A percentile compares a stretch with the other conserved stretches of the same genome.
phyloP scores from a whole-genome alignment of 2,329 filamentous ascomycete species.

The Paradendryphiella salina region DNA sequence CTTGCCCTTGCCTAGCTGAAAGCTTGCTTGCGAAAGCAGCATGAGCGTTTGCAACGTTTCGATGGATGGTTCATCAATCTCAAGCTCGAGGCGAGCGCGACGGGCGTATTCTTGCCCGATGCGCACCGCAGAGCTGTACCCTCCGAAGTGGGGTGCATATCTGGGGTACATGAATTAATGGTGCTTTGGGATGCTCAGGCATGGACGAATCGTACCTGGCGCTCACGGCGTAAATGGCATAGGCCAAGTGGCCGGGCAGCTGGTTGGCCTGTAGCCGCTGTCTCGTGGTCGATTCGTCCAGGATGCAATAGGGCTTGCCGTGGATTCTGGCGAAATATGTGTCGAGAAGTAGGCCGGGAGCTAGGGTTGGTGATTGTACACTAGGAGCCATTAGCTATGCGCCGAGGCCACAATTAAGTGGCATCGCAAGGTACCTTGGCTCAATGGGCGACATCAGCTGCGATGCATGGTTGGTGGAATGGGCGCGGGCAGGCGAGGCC shows the following conservation, averaged over 20 bases:
- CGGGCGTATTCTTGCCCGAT: slow-evolving; percentile 73
- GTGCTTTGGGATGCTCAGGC: slow-evolving; percentile 56
- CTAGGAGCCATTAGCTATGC: slow-evolving; percentile 28
- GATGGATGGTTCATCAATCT: slow-evolving; percentile 79
- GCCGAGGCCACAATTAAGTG: slow-evolving; percentile 11
- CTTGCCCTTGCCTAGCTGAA: slow-evolving; percentile 76
- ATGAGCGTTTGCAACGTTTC: slow-evolving; percentile 76
- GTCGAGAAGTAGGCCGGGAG: slow-evolving; percentile 69
- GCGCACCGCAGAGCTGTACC: slow-evolving; percentile 67
- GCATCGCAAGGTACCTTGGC: slow-evolving; percentile 36
- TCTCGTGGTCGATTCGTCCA: slow-evolving; percentile 75
- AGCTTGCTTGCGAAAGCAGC: slow-evolving; percentile 74
- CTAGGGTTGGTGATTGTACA: slow-evolving; percentile 51
- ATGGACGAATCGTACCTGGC: slow-evolving; percentile 44
- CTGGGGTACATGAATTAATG: slow-evolving; percentile 50
- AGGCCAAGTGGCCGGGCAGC: slow-evolving; percentile 57
- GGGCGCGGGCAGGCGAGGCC: slow-evolving; percentile 28
- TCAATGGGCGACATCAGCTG: slow-evolving; percentile 46
- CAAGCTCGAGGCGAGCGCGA: slow-evolving; percentile 70
- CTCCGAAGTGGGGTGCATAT: slow-evolving; percentile 68
- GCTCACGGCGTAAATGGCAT: slow-evolving; percentile 57
- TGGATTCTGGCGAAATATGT: slow-evolving; percentile 80
- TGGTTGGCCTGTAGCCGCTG: slow-evolving; percentile 72
- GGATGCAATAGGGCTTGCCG: slow-evolving; percentile 77
- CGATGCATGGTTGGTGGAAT: slow-evolving; percentile 30